Evolutionary conservation across 202 grass and related monocot species (phyloP).

Genomic region (Carex arenaria): DNA sequence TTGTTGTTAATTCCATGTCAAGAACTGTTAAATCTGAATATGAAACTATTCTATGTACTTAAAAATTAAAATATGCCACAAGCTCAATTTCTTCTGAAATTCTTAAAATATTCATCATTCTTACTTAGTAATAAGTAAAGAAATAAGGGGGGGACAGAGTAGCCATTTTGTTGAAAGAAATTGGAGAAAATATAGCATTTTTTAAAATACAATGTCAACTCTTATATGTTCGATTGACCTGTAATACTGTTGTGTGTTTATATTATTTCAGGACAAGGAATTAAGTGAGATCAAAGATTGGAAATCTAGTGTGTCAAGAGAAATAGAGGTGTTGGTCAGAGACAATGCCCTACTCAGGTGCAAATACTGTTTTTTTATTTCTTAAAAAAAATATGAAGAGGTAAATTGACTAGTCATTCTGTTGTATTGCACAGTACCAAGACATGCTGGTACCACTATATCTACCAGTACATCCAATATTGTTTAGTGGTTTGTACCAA

Average conservation of each 20-base stretch:
- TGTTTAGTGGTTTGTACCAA: not conserved
- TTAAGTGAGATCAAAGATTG: slow-evolving; percentile 46
- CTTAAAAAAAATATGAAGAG: not conserved
- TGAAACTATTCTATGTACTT: not conserved
- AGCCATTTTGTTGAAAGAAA: not conserved
- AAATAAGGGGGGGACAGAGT: not conserved
- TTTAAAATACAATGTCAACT: not conserved
- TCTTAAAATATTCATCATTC: not conserved
- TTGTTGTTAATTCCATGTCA: not conserved
- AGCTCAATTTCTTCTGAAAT: not conserved
- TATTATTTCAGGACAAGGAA: slow-evolving; percentile 44
- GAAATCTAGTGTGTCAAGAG: slow-evolving; percentile 48
- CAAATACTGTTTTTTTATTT: not conserved
- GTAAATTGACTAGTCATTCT: not conserved
- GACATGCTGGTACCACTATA: not conserved
- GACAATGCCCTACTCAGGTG: slow-evolving; percentile 68
- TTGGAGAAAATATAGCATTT: not conserved
- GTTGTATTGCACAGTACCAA: not conserved
- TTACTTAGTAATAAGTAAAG: not conserved
- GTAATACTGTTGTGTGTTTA: not conserved
- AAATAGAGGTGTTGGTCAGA: slow-evolving; percentile 51
- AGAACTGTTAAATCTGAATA: not conserved
- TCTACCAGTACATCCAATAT: not conserved
- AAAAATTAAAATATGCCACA: not conserved
- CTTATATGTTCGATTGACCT: not conserved